Evolutionary conservation across 176 grass and related monocot genomes (phyloP), one percentile per base, ranked within the genome.

Genomic region (Paspalum notatum): DNA sequence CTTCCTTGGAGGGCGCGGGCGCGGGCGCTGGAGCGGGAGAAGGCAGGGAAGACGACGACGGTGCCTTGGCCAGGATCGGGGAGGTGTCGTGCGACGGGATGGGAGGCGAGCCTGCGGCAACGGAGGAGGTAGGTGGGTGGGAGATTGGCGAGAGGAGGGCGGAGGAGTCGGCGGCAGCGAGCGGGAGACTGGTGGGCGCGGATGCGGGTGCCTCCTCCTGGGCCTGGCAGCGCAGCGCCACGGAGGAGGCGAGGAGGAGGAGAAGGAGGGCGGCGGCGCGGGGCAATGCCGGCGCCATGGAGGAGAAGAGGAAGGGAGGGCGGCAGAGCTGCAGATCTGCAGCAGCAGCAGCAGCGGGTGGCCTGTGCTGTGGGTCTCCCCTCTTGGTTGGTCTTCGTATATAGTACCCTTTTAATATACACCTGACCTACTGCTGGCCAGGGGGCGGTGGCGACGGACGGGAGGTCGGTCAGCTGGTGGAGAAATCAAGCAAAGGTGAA

Each of bases 251-350:
- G 27, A 66, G 41, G 14, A 74, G 68, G 17, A 52, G 10, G 9
- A 64, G n/a, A 26, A 88, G 3, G 16, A 65, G 3, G 0, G 46
- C 15, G 1, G 39, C 12, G 26, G 46, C 20, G 56, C 12, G 65
- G 39, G 63, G 72, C 57, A 83, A 66, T 21, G 75, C 42, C 58
- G 73, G 12, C 56, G 87, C 82, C 77, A 89, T 80, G 18, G 5
- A 12, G 6, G 8, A 61, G 24, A 1, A 25, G 22, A 9, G 13
- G 16, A 26, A 13, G 41, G 22, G 37, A 0, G 4, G 67, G 13
- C 42, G 32, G 83, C 66, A 65, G 68, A 15, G 84, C n/a, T n/a
- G n/a, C 55, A 74, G 84, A 80, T 68, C 70, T 81, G 61, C 5
- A 39, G 1, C 12, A 3, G n/a, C 6, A 9, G 61, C 5, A 39